phyloP scores from a whole-genome alignment of 345 rosid species.

The Arabis hirsuta region DNA sequence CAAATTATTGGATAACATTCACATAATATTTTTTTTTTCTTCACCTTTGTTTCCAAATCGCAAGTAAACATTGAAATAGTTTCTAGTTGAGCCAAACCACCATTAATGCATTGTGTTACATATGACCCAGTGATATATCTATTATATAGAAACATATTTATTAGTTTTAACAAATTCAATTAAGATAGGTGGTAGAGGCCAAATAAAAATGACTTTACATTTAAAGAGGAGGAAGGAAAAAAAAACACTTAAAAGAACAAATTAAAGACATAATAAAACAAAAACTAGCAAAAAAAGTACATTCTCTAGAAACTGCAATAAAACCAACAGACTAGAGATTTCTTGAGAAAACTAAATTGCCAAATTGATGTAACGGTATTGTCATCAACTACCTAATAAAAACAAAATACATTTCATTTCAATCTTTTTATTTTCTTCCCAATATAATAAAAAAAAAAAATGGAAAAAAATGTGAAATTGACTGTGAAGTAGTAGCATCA shows the following conservation, averaged over 20 bases:
- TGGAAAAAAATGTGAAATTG: neutral
- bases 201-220: neutral
- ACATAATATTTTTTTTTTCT: too few relatives aligned
- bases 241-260: neutral
- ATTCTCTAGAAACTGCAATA: slow-evolving; percentile 36
- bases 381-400: slow-evolving; percentile 37
- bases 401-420: slow-evolving; percentile 11
- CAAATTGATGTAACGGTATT: slow-evolving; percentile 34
- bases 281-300: slow-evolving; percentile 13
- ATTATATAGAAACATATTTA: neutral
- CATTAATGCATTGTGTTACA: neutral
- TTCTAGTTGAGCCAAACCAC: neutral
- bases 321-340: slow-evolving; percentile 34
- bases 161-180: neutral
- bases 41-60: too few relatives aligned
- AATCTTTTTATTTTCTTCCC: neutral
- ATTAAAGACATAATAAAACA: slow-evolving; percentile 40
- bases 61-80: neutral
- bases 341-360: slow-evolving; percentile 40
- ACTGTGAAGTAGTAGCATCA: slow-evolving; percentile 34
- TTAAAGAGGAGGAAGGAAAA: slow-evolving; percentile 2
- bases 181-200: slow-evolving; percentile 26
- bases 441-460: neutral
- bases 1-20: too few relatives aligned
- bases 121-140: neutral